phyloP scores from a whole-genome alignment of 306 rosid genomes.

The Cyamopsis tetragonoloba region DNA sequence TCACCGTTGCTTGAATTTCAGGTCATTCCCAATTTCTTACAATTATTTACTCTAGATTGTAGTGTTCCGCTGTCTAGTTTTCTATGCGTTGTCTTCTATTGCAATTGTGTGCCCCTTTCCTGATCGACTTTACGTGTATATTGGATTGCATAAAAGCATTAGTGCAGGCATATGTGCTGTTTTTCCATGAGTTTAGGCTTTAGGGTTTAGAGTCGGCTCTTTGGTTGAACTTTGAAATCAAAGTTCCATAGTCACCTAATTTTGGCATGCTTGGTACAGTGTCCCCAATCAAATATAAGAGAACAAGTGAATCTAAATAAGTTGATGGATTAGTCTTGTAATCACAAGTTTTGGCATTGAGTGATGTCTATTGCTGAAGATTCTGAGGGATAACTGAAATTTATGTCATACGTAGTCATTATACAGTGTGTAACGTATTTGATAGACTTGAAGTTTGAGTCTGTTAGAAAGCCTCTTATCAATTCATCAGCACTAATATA shows the following conservation, averaged over 20 bases:
- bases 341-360: background rate
- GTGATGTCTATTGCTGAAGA: background rate
- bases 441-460: background rate
- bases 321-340: background rate
- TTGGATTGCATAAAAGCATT: background rate
- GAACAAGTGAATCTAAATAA: background rate
- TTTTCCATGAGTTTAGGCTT: background rate
- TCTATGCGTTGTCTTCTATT: background rate
- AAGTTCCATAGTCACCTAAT: background rate
- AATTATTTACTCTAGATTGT: background rate
- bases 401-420: background rate
- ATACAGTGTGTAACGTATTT: background rate
- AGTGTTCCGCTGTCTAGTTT: too few relatives aligned
- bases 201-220: background rate
- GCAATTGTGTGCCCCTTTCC: background rate
- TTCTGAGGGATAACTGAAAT: background rate
- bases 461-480: background rate
- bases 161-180: background rate
- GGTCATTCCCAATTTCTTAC: constrained; percentile 25
- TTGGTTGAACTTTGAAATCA: background rate
- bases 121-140: background rate
- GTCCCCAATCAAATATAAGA: background rate
- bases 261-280: background rate
- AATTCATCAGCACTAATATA: background rate
- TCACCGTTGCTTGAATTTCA: constrained; percentile 58